Evolutionary conservation across 768 basidiomycete genomes (phyloP), one percentile per base, ranked within the genome.

Genomic region (Tricholoma saponaceum): DNA sequence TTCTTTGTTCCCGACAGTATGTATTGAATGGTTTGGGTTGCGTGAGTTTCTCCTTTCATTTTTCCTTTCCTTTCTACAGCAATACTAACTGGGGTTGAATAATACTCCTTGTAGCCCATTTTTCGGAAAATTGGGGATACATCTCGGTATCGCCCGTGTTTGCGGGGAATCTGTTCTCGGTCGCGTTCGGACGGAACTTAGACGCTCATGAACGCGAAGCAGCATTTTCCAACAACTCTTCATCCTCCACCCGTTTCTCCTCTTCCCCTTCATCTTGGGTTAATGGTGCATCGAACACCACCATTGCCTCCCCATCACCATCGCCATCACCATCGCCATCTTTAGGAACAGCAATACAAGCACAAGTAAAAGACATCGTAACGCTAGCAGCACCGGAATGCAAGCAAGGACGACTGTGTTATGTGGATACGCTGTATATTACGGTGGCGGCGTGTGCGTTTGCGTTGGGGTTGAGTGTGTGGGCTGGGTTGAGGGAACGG

Each of bases 41-140:
- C 47, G 47, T 50, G 16, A n/a, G 47, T 47, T 9, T 14, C 13
- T 14, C 2, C 8, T 44, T 1, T 23, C 43, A 3, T 12, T 47
- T 28, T 7, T 28, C 47, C 26, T 5, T 8, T 26, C 8, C 4
- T 28, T 4, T n/a, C 16, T 7, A 2, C 5, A 4, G 16, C 39
- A 18, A n/a, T 9, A 43, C n/a, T n/a, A n/a, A n/a, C n/a, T n/a
- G n/a, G n/a, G n/a, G n/a, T n/a, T n/a, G n/a, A n/a, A n/a, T n/a
- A n/a, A n/a, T n/a, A n/a, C n/a, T n/a, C n/a, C 22, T 16, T 26
- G 26, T 13, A 87, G 85, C 76, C 12, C 87, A 89, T 66, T 89
- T 90, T 62, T 86, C 86, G 0, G 87, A 94, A 73, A 95, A 95
- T 70, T 93, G 88, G 89, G 92, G 92, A 8, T 90, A 82, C 66